Conservation (phyloP, 805 yeast genomes). For the Cyberlindnera bimundalis region DNA sequence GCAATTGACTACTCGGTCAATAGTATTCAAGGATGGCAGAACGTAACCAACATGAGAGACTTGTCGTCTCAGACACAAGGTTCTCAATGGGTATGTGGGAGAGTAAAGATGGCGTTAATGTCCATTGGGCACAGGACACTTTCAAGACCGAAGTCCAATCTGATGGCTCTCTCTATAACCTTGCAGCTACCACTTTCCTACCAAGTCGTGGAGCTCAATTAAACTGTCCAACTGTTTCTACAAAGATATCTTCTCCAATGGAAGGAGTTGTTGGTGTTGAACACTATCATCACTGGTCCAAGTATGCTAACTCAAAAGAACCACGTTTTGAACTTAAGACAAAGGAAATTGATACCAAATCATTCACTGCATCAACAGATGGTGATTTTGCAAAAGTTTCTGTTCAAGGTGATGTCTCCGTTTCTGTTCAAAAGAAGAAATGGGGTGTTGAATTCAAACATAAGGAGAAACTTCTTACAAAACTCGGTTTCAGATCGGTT, state of each 20-base stretch:
- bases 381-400: constrained; percentile 10
- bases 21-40: constrained; percentile 9
- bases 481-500: constrained; percentile 24
- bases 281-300: constrained; percentile 23
- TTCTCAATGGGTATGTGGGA: constrained; percentile 26
- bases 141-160: constrained; percentile 17
- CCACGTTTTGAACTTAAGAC: constrained; percentile 19
- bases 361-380: constrained; percentile 6
- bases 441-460: constrained; percentile 21
- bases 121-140: constrained; percentile 21
- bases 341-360: constrained; percentile 1
- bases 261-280: constrained; percentile 23
- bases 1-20: neutral
- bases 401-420: constrained; percentile 12
- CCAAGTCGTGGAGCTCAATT: constrained; percentile 17
- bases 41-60: constrained; percentile 15
- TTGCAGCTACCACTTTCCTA: constrained; percentile 14
- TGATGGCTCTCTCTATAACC: constrained; percentile 17
- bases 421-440: constrained; percentile 16
- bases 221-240: constrained; percentile 24
- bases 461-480: constrained; percentile 17
- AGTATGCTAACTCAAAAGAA: constrained; percentile 17
- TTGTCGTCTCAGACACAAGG: constrained; percentile 16
- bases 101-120: constrained; percentile 17
- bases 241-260: constrained; percentile 15